These are phyloP conservation scores for Neckera pumila DNA, from an alignment of 225 moss, liverwort and hornwort species.

Conservation along the genomic window DNA sequence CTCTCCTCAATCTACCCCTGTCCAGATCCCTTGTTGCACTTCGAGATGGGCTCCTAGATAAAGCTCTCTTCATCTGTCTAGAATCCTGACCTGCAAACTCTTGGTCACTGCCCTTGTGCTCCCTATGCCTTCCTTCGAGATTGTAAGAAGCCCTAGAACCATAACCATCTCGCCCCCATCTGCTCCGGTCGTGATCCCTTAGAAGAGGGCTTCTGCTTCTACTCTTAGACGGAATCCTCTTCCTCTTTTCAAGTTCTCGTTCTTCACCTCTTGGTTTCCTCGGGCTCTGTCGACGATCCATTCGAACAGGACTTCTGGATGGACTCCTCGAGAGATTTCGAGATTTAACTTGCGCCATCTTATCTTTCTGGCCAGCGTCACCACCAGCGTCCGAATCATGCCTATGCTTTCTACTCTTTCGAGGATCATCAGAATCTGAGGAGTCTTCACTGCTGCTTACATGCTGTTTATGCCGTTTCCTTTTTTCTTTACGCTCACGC, in stretches of 20 bases:
- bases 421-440: slow-evolving; percentile 22
- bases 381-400: slow-evolving; percentile 2
- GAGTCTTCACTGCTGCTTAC: slow-evolving; percentile 29
- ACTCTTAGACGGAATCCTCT: background rate
- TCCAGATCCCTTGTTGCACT: background rate
- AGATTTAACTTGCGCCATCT: background rate
- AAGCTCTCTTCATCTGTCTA: background rate
- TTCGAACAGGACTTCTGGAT: background rate
- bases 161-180: background rate
- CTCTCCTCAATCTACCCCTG: background rate
- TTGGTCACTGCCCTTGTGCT: background rate
- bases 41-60: slow-evolving; percentile 4
- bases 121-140: slow-evolving; percentile 4
- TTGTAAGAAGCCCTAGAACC: background rate
- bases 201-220: background rate
- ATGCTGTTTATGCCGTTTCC: slow-evolving; percentile 22
- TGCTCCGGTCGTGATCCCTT: background rate
- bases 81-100: background rate
- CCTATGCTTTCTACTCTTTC: background rate
- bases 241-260: background rate
- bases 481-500: slow-evolving; percentile 38
- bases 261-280: background rate
- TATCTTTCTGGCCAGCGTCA: background rate
- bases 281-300: background rate
- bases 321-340: slow-evolving; percentile 13